These are phyloP conservation scores for Tinospora cordifolia DNA, from an alignment of 164 flowering plant species.

Conservation along the genomic window DNA sequence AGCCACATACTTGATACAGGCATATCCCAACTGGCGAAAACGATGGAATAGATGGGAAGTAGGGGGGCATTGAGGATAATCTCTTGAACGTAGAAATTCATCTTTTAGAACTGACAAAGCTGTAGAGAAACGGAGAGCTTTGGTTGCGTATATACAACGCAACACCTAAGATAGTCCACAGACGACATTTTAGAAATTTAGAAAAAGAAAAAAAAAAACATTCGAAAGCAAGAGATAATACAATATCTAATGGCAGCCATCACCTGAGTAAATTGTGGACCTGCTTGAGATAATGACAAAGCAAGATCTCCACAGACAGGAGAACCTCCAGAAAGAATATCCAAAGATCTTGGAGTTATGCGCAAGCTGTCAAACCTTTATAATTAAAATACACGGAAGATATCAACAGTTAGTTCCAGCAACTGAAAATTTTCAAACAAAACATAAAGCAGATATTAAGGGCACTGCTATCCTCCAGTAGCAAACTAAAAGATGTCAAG, in stretches of 20 bases:
- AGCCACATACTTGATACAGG: slow-evolving; percentile 71
- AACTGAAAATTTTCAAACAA: background rate
- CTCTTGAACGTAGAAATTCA: slow-evolving; percentile 94
- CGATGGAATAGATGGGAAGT: slow-evolving; percentile 94
- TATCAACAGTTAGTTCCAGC: background rate
- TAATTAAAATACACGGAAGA: slow-evolving; percentile 3
- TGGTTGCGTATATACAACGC: slow-evolving; percentile 85
- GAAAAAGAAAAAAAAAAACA: slow-evolving; percentile 12
- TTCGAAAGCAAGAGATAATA: background rate
- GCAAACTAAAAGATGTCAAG: background rate
- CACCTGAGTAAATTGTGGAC: slow-evolving; percentile 98
- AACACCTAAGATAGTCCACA: slow-evolving; percentile 43
- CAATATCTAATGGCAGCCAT: slow-evolving; percentile 6
- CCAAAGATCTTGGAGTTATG: slow-evolving; percentile 96
- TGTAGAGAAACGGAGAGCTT: slow-evolving; percentile 90
- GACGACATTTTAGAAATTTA: slow-evolving; percentile 11
- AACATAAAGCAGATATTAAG: slow-evolving; percentile 3
- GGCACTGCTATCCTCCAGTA: background rate
- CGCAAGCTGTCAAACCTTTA: slow-evolving; percentile 95
- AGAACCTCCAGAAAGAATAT: slow-evolving; percentile 86
- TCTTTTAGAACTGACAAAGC: slow-evolving; percentile 92
- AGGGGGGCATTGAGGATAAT: slow-evolving; percentile 95
- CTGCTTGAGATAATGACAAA: slow-evolving; percentile 89
- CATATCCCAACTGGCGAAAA: slow-evolving; percentile 94
- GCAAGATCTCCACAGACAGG: slow-evolving; percentile 99